These are phyloP conservation scores for Xylaria scruposa DNA, from an alignment of 495 filamentous ascomycete species.

Conservation along the genomic window DNA sequence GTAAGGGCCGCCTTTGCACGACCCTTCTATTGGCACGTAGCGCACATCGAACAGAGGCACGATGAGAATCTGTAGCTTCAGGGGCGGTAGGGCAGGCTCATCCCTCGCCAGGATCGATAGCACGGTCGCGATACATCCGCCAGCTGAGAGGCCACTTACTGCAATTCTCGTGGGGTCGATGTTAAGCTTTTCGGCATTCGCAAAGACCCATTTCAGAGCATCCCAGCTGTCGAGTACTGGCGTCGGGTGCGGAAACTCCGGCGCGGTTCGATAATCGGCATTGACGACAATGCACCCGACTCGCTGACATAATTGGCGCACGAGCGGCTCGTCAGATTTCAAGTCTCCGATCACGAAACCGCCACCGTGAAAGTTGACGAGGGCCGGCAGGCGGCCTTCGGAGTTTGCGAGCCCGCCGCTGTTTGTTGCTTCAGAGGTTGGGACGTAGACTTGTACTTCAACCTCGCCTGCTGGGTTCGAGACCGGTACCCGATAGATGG, in stretches of 20 bases:
- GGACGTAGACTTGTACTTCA: slow-evolving; percentile 43
- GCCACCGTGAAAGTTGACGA: slow-evolving; percentile 71
- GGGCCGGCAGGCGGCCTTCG: slow-evolving; percentile 51
- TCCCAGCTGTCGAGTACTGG: slow-evolving; percentile 48
- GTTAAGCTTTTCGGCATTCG: slow-evolving; percentile 42
- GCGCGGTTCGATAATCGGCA: slow-evolving; percentile 50
- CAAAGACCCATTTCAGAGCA: slow-evolving; percentile 51
- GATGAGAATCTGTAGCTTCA: slow-evolving; percentile 56
- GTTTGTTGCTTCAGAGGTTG: slow-evolving; percentile 39
- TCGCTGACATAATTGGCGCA: slow-evolving; percentile 54
- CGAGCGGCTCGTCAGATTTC: slow-evolving; percentile 67
- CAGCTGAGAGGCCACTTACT: slow-evolving; percentile 46
- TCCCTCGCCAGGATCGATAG: slow-evolving; percentile 52
- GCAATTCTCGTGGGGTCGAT: slow-evolving; percentile 47
- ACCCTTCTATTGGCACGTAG: slow-evolving; percentile 44
- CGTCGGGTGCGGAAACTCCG: slow-evolving; percentile 45
- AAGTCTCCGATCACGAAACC: slow-evolving; percentile 69
- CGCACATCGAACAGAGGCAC: slow-evolving; percentile 59
- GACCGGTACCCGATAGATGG: slow-evolving; percentile 43
- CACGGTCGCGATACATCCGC: slow-evolving; percentile 49
- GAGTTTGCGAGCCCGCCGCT: slow-evolving; percentile 36
- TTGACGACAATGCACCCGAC: slow-evolving; percentile 58
- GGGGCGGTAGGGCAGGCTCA: slow-evolving; percentile 41
- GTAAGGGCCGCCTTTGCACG: slow-evolving; percentile 43
- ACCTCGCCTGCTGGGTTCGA: slow-evolving; percentile 42